phyloP scores from a whole-genome alignment of 2,329 filamentous ascomycete species.

The Colletotrichum lupini region DNA sequence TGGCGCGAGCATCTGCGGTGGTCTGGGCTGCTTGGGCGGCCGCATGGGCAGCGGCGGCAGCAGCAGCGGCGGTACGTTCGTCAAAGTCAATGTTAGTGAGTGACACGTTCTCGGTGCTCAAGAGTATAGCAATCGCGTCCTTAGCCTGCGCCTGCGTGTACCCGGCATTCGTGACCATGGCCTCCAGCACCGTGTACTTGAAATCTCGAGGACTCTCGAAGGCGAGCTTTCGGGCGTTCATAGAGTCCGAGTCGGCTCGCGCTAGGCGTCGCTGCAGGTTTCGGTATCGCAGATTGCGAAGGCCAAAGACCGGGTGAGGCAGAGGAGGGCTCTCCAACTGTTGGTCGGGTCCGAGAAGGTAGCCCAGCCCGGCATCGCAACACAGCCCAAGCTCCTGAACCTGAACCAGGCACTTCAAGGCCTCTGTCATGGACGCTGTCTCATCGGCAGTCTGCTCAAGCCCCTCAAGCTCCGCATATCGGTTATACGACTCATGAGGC shows the following conservation, averaged over 20 bases:
- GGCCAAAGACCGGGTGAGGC: constrained; percentile 49
- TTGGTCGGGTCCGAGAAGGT: constrained; percentile 71
- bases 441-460: constrained; percentile 74
- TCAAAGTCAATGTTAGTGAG: constrained; percentile 47
- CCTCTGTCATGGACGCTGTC: constrained; percentile 68
- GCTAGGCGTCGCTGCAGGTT: constrained; percentile 30
- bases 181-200: constrained; percentile 46
- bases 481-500: constrained; percentile 69
- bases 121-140: constrained; percentile 48
- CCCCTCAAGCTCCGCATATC: constrained; percentile 68
- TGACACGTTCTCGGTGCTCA: constrained; percentile 47
- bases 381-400: constrained; percentile 74
- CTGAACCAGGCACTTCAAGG: constrained; percentile 65
- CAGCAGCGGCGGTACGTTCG: constrained; percentile 39
- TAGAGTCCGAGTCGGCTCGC: constrained; percentile 18
- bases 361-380: constrained; percentile 75
- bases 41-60: neutral
- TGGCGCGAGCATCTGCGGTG: neutral
- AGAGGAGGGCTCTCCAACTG: constrained; percentile 56
- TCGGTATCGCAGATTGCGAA: constrained; percentile 20
- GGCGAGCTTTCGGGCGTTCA: constrained; percentile 38
- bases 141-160: constrained; percentile 44
- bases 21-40: neutral
- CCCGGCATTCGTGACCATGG: constrained; percentile 52
- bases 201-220: constrained; percentile 43